These are phyloP conservation scores for Simmondsia chinensis DNA, from an alignment of 148 eudicot species.

Conservation along the genomic window DNA sequence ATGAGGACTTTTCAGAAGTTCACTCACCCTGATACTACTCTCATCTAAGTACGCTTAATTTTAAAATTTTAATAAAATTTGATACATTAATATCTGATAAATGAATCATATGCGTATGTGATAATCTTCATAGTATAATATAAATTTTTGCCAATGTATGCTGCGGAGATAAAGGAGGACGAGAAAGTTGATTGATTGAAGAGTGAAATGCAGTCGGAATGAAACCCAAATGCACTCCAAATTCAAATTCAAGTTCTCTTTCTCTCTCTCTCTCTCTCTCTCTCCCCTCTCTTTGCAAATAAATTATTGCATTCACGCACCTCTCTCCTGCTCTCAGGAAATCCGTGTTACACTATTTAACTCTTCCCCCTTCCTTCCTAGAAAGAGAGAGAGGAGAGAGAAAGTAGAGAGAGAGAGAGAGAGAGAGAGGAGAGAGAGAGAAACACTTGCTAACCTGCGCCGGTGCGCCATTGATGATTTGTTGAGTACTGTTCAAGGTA, in stretches of 20 bases:
- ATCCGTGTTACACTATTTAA: constrained; percentile 37
- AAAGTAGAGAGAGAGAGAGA: constrained; percentile 8
- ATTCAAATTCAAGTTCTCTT: constrained; percentile 28
- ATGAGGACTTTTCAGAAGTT: too few species aligned
- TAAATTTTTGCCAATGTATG: constrained; percentile 15
- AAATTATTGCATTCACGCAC: constrained; percentile 64
- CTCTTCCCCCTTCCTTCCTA: background rate
- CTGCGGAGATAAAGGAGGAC: constrained; percentile 28
- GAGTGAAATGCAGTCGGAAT: constrained; percentile 84
- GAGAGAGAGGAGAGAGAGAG: constrained; percentile 1
- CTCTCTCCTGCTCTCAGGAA: constrained; percentile 31
- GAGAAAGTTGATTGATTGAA: constrained; percentile 12
- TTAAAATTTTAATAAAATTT: too few species aligned
- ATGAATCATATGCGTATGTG: too few species aligned
- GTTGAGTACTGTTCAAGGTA: constrained; percentile 17
- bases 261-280: too few species aligned
- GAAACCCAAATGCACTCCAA: constrained; percentile 58
- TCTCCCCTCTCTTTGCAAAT: constrained; percentile 14
- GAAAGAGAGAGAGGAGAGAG: background rate
- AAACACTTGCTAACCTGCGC: constrained; percentile 15
- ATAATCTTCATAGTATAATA: too few species aligned
- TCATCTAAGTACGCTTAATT: too few species aligned
- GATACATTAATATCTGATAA: too few species aligned
- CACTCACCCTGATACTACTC: too few species aligned
- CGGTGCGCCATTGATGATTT: constrained; percentile 5